phyloP scores from a whole-genome alignment of 352 stramenopile genomes.

The Pythium coloratum region DNA sequence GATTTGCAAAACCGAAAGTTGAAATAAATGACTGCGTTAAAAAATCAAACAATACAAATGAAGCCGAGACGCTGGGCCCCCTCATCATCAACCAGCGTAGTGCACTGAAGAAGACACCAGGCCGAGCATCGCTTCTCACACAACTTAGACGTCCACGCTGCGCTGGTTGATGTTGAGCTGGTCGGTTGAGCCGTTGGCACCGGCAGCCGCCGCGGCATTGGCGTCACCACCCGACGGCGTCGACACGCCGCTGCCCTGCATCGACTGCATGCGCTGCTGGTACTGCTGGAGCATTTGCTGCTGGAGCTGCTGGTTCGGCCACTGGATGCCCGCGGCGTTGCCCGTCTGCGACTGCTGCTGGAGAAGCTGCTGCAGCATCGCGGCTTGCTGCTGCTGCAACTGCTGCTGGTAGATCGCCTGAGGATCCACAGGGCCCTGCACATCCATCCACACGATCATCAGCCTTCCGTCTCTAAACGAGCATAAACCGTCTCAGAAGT shows the following conservation, averaged over 20 bases:
- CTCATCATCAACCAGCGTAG: not conserved
- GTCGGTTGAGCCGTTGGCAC: slow-evolving; percentile 42
- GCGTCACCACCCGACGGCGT: slow-evolving; percentile 51
- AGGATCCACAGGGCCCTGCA: slow-evolving; percentile 59
- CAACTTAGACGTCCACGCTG: slow-evolving; percentile 70
- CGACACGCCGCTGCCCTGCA: slow-evolving; percentile 47
- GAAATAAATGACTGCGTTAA: slow-evolving; percentile 36
- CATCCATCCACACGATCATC: not conserved
- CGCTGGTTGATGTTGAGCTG: slow-evolving; percentile 75
- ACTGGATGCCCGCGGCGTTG: slow-evolving; percentile 48
- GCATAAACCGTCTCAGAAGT: not conserved
- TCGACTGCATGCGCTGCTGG: slow-evolving; percentile 76
- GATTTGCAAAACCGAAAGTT: slow-evolving; percentile 16
- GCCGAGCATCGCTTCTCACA: not conserved
- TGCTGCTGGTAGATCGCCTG: slow-evolving; percentile 88
- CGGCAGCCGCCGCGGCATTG: slow-evolving; percentile 32
- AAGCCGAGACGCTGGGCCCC: not conserved
- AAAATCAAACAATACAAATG: slow-evolving; percentile 24
- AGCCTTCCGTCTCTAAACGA: not conserved
- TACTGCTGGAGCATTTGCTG: slow-evolving; percentile 91
- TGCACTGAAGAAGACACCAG: not conserved
- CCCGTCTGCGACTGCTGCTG: slow-evolving; percentile 78
- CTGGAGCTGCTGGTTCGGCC: slow-evolving; percentile 80
- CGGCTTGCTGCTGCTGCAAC: slow-evolving; percentile 84
- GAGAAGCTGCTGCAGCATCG: slow-evolving; percentile 86